phyloP scores from a whole-genome alignment of 768 basidiomycete genomes.

The Coprinopsis cinerea region DNA sequence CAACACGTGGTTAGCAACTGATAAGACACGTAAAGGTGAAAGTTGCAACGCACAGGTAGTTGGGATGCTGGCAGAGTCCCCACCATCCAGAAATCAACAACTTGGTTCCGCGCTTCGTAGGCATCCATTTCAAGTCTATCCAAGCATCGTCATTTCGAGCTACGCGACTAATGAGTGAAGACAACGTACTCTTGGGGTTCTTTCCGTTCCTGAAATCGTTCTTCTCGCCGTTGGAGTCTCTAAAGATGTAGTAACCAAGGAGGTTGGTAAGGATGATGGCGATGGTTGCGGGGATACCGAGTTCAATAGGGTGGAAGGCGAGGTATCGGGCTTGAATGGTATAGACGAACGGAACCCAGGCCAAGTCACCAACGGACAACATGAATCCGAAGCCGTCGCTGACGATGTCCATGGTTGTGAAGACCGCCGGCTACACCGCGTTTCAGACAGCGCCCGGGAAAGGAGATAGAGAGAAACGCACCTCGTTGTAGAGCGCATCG shows the following conservation, averaged over 20 bases:
- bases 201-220: slow-evolving; percentile 90
- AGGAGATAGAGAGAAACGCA: slow-evolving; percentile 21
- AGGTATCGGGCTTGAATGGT: slow-evolving; percentile 92
- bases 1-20: not conserved
- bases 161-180: not conserved
- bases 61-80: slow-evolving; percentile 91
- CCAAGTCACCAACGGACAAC: slow-evolving; percentile 88
- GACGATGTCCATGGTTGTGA: slow-evolving; percentile 97
- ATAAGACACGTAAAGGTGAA: not conserved
- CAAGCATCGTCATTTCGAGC: slow-evolving; percentile 9
- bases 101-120: slow-evolving; percentile 82
- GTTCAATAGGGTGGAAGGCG: slow-evolving; percentile 79
- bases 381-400: slow-evolving; percentile 99
- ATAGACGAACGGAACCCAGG: slow-evolving; percentile 95
- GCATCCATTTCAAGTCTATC: slow-evolving; percentile 70
- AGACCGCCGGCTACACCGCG: slow-evolving; percentile 65
- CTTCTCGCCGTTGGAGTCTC: slow-evolving; percentile 86
- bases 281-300: slow-evolving; percentile 54
- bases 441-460: not conserved
- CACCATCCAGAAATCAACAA: slow-evolving; percentile 96
- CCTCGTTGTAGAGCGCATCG: slow-evolving; percentile 90
- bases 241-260: slow-evolving; percentile 88
- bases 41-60: slow-evolving; percentile 59
- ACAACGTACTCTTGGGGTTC: slow-evolving; percentile 86
- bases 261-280: slow-evolving; percentile 60